These are phyloP conservation scores for Wickerhamomyces xylosicus DNA, from an alignment of 805 yeast genomes.

Conservation along the genomic window DNA sequence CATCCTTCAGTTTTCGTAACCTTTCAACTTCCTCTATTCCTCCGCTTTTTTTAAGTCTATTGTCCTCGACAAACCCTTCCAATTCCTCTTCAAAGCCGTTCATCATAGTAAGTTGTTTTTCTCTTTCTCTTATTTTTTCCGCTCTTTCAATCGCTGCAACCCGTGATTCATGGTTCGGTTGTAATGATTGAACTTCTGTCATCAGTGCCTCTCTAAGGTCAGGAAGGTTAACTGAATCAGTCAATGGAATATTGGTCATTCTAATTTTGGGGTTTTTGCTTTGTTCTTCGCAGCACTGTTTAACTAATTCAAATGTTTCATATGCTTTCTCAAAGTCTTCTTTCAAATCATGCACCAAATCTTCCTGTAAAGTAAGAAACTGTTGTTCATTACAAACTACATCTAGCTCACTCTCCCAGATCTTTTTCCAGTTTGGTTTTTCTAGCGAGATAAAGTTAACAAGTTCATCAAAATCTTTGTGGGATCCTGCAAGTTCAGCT, in stretches of 20 bases:
- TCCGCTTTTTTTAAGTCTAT: constrained; percentile 70
- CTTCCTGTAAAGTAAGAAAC: constrained; percentile 83
- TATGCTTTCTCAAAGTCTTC: constrained; percentile 74
- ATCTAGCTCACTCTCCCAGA: constrained; percentile 88
- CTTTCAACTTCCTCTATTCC: constrained; percentile 85
- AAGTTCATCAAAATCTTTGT: constrained; percentile 39
- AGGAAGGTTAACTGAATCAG: constrained; percentile 55
- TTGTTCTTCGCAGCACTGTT: constrained; percentile 72
- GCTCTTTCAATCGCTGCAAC: constrained; percentile 85
- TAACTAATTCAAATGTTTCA: constrained; percentile 76
- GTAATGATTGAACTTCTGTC: constrained; percentile 65
- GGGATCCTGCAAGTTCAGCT: constrained; percentile 55
- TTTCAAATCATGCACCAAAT: constrained; percentile 62
- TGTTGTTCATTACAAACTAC: constrained; percentile 92
- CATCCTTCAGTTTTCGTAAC: constrained; percentile 54
- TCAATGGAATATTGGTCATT: constrained; percentile 30
- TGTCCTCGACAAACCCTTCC: constrained; percentile 73
- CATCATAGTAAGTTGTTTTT: constrained; percentile 41
- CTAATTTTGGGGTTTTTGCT: constrained; percentile 42
- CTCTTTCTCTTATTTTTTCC: constrained; percentile 68
- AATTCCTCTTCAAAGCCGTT: constrained; percentile 79
- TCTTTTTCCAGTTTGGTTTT: constrained; percentile 76
- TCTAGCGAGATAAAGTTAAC: constrained; percentile 56
- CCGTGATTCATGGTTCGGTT: constrained; percentile 78
- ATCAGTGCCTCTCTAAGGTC: constrained; percentile 68